phyloP scores from a whole-genome alignment of 2,329 filamentous ascomycete species.

The Fusarium xylarioides region DNA sequence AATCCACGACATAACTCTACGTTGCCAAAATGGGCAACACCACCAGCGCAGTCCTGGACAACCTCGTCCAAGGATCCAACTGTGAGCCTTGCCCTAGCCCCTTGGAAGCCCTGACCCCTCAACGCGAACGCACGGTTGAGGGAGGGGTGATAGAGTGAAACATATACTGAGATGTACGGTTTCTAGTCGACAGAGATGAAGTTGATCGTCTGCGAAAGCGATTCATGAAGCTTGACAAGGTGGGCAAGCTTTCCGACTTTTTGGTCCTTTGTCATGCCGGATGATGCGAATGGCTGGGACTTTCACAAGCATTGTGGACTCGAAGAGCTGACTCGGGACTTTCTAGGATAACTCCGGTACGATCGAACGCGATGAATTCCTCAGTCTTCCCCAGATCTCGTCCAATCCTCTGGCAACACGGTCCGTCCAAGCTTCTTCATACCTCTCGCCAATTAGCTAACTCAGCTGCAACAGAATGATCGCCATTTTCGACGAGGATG shows the following conservation, averaged over 20 bases:
- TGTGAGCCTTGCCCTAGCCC: conserved; percentile 64
- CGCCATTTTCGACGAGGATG: conserved; percentile 98
- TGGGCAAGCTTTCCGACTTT: conserved; percentile 51
- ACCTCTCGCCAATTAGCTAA: conserved; percentile 7
- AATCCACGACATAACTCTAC: not conserved
- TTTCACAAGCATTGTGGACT: not conserved
- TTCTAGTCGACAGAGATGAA: conserved; percentile 91
- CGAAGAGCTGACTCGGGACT: conserved; percentile 3
- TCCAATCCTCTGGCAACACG: conserved; percentile 97
- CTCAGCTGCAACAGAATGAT: conserved; percentile 76
- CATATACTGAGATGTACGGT: conserved; percentile 26
- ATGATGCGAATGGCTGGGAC: not conserved
- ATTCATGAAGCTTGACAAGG: conserved; percentile 99
- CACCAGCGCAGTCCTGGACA: conserved; percentile 83
- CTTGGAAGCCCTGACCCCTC: conserved; percentile 13
- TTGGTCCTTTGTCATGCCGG: not conserved
- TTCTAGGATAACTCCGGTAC: conserved; percentile 93
- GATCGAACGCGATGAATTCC: conserved; percentile 97
- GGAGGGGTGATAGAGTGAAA: conserved; percentile 4
- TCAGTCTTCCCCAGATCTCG: conserved; percentile 95
- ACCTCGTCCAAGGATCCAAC: conserved; percentile 95
- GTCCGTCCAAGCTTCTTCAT: conserved; percentile 54
- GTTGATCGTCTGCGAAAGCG: conserved; percentile 94
- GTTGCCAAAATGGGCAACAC: conserved; percentile 69
- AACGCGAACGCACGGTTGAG: conserved; percentile 10